Evolutionary conservation across 2,329 filamentous ascomycete species (phyloP), one percentile per base, ranked within the genome.

Genomic region (Aspergillus uvarum): DNA sequence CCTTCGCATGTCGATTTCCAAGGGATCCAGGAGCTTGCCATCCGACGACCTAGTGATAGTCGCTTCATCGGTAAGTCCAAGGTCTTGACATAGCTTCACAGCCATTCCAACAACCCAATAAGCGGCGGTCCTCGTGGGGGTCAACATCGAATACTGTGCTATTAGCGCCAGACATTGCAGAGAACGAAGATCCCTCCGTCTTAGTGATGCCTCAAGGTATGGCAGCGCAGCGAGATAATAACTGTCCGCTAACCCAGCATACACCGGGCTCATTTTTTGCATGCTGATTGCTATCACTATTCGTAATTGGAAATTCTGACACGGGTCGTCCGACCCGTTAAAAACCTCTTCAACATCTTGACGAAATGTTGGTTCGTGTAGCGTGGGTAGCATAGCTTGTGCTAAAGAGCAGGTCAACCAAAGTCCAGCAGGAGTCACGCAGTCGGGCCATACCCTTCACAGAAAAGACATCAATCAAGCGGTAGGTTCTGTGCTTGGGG

Each of bases 201-300:
- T 87, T 57, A 98, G 84, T 11, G 96, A 88, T 2, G 87, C 86
- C 74, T 97, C 91, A 62, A 98, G 87, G 68, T 88, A 88, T 63
- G 89, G 87, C 79, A 98, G 87, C 5, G 94, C 94, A 24, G 93
- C 90, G 22, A 97, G 83, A 71, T 97, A 98, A 77, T 96, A 98
- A 72, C 92, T 93, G 76, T 98, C 94, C 31, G 95, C 94, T 29
- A 98, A 81, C 24, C 93, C 93, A n/a, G 93, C 92, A 74, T 95
- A 98, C 65, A 91, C 88, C 0, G 89, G 86, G 72, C 93, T 91
- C 69, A 97, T 83, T 75, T 96, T 96, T 76, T 98, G 94, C 76
- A 98, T 85, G 73, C 92, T 94, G 70, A 97, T 96, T 31, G 95
- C 94, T 70, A 98, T 87, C 56, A 97, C 91, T 86, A 98, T 93